These are phyloP conservation scores for Albizia julibrissin DNA, from an alignment of 306 rosid genomes.

Conservation along the genomic window DNA sequence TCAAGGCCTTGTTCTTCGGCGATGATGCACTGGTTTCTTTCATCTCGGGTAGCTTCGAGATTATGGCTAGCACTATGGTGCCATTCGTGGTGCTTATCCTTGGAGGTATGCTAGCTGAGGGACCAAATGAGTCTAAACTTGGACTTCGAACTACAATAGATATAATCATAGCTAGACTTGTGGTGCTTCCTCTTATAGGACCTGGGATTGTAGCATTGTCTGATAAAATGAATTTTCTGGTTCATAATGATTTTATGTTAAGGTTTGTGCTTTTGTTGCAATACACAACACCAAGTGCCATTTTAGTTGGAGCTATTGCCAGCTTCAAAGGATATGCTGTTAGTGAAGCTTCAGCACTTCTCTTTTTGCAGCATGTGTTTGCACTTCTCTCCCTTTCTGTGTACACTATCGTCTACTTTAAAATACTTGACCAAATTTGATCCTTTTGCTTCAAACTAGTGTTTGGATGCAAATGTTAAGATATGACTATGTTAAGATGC, in stretches of 20 bases:
- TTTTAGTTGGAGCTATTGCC: constrained; percentile 64
- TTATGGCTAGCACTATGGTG: constrained; percentile 49
- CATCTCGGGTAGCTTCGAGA: constrained; percentile 50
- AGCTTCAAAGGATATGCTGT: constrained; percentile 70
- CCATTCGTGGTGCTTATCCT: constrained; percentile 69
- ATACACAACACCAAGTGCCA: constrained; percentile 67
- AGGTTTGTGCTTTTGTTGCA: constrained; percentile 58
- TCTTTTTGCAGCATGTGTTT: constrained; percentile 71
- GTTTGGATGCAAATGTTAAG: no score
- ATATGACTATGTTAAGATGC: no score
- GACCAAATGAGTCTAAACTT: constrained; percentile 55
- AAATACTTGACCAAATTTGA: constrained; percentile 37
- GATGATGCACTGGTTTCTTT: constrained; percentile 54
- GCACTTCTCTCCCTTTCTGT: constrained; percentile 60
- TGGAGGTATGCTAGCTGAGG: constrained; percentile 72
- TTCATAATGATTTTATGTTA: constrained; percentile 45
- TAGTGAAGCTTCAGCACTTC: constrained; percentile 63
- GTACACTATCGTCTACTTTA: constrained; percentile 50
- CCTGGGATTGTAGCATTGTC: constrained; percentile 42
- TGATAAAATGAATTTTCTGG: constrained; percentile 46
- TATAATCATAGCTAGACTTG: constrained; percentile 50
- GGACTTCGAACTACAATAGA: constrained; percentile 60
- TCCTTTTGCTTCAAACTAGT: not conserved
- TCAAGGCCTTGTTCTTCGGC: constrained; percentile 54
- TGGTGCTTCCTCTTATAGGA: constrained; percentile 64